Evolutionary conservation across 2,329 filamentous ascomycete species (phyloP), one percentile per base, ranked within the genome.

Genomic region (Microascus cirrosus): DNA sequence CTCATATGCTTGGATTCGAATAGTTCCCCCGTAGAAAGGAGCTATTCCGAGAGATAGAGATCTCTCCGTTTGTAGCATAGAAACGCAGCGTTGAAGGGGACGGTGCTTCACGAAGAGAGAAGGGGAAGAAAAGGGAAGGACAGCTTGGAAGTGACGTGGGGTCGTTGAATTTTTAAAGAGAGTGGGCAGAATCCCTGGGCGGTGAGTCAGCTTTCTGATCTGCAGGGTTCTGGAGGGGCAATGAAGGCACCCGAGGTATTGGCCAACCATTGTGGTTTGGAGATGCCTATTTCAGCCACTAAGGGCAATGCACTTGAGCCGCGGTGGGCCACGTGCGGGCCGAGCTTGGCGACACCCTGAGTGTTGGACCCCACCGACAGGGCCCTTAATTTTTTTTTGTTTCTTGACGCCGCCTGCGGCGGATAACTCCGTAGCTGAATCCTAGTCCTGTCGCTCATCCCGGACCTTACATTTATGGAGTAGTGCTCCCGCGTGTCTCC

Each of bases 11-110:
- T 24, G 22, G 24, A 18, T 53, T 34, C 25, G 51, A 76, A 63
- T 58, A 57, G 59, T 54, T 8, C 53, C 24, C 62, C 66, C 62
- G 67, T 53, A 52, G 59, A 25, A 54, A 56, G 55, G 55, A 61
- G 28, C 50, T 7, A 56, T 58, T 45, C 42, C 22, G 65, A 68
- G 68, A 67, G 64, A 63, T 63, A n/a, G 13, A 28, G 36, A 60
- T 62, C 65, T 78, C 77, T 89, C 80, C 77, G 82, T 83, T 82
- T 89, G 87, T 86, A 87, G 89, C 89, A 92, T 91, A 90, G 89
- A 92, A 92, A 92, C 87, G 87, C 88, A 88, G 89, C 89, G 82
- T 89, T 92, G 86, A 84, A 80, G 82, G 87, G 87, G 87, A 85
- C 84, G 87, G 83, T 85, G 84, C 85, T 88, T 70, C 63, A 61